A percentile compares a stretch with the other conserved stretches of the same genome.
Conservation (phyloP, 768 basidiomycete genomes). For the Russula sp. region DNA sequence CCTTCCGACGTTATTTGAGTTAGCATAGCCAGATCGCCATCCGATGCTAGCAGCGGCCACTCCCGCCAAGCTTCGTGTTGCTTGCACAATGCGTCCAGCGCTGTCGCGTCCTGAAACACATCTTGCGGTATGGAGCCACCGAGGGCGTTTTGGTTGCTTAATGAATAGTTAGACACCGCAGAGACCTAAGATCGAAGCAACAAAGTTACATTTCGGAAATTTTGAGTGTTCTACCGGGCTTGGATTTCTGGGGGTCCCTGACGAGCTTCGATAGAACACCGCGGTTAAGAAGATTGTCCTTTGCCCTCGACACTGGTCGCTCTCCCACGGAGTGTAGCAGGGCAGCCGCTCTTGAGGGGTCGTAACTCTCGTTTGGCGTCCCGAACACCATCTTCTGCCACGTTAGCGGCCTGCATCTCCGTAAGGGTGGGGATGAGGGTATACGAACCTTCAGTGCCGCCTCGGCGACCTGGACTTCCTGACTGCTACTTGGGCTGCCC, state of each 20-base stretch:
- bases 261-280: slow-evolving; percentile 63
- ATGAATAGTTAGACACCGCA: neutral
- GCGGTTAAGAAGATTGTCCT: slow-evolving; percentile 53
- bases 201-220: slow-evolving; percentile 61
- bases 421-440: neutral
- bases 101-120: slow-evolving; percentile 63
- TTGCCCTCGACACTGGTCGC: slow-evolving; percentile 48
- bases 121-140: slow-evolving; percentile 60
- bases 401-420: neutral
- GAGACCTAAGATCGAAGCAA: neutral
- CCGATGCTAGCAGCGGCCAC: slow-evolving; percentile 75
- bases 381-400: slow-evolving; percentile 65
- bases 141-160: slow-evolving; percentile 61
- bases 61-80: slow-evolving; percentile 54
- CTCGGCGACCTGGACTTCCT: slow-evolving; percentile 53
- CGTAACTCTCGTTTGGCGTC: slow-evolving; percentile 63
- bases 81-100: slow-evolving; percentile 51
- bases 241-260: slow-evolving; percentile 54
- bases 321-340: slow-evolving; percentile 56
- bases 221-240: slow-evolving; percentile 68
- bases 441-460: slow-evolving; percentile 58
- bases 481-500: slow-evolving; percentile 27
- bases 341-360: slow-evolving; percentile 49
- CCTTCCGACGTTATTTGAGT: slow-evolving; percentile 78
- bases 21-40: slow-evolving; percentile 75